Base-by-base conservation (phyloP, 2,329 filamentous ascomycete species). In the Trichoderma sp. region DNA sequence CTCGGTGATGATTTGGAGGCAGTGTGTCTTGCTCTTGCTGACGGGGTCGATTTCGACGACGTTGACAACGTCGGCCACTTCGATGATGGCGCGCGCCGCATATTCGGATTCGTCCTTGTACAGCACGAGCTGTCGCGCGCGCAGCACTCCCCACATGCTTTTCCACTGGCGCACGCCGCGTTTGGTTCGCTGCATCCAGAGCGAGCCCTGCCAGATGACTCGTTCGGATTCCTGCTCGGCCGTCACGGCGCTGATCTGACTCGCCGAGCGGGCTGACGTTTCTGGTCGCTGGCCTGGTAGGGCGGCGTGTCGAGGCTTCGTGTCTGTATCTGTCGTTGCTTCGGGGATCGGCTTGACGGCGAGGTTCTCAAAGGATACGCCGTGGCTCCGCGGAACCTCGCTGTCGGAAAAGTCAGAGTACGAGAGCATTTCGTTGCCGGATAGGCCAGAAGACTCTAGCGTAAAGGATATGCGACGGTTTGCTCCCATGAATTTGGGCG, bases 41-140 rank as follows among this genome's bases (percentile, higher is more conserved):
- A 97, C 83, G 0, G 94, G 91, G 74, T 98, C 93, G 67, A 97
- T 93, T 76, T 98, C 96, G 27, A 97, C 94, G 1, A 93, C 94
- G 74, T 96, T 92, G 75, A 98, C 91, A 65, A 99, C 90, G 67
- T 86, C 89, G 10, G 88, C 84, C 74, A 98, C 88, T 4, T 92
- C 89, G 40, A 97, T 83, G 74, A 99, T 92, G 74, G 94, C 90
- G 71, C 92, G 86, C 0, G 94, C 93, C 14, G 92, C 91, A 79
- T 98, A 98, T 81, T 99, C 96, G 72, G 89, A 85, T 72, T 96
- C 92, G 76, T 96, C 91, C 80, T 97, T 97, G 85, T 99, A 99
- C 31, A 98, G 87, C 19, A 93, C 92, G 37, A 99, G 83, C 72
- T 92, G 94, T 63, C 91, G 90, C 1, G 93, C 91, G 37, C 96